Base-by-base conservation (phyloP, 116 monocot genomes). In the Trichopus zeylanicus region DNA sequence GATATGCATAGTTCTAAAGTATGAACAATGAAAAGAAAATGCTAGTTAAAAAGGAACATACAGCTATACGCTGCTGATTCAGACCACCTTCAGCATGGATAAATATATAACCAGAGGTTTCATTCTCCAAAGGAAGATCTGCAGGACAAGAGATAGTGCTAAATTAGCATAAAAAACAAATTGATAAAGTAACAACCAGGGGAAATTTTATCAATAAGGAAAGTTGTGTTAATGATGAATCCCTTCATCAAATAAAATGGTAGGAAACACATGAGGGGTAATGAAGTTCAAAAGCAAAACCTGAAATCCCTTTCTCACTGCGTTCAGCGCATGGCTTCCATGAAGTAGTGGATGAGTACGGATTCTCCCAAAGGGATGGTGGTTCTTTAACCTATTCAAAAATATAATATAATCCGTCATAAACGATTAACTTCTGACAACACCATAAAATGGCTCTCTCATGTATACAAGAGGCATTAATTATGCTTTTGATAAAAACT, bases 41-140 rank as follows among this genome's bases (percentile, higher is more conserved):
- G n/a, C n/a, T n/a, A n/a, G n/a, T n/a, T n/a, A n/a, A n/a, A n/a
- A n/a, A n/a, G n/a, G n/a, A n/a, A 70, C 85, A 68, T 91, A 97
- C 97, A 73, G 97, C 81, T 75, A 97, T 91, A 12, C 97, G 70
- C 65, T 97, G 97, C 53, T 97, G 97, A 61, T 97, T 97, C 27
- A 97, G 46, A 61, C 97, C 97, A 71, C 97, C 97, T 68, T 97
- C 97, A n/a, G 97, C 97, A 53, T 91, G 91, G 66, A 97, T 82
- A 51, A 97, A 87, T 67, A 97, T 82, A 61, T 97, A 97, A 16
- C 97, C 97, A 68, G 67, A 76, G 48, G 91, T 91, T 79, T 87
- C 87, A 80, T 97, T 97, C 62, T 81, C 87, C 30, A 75, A 51
- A 29, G 84, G 88, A 53, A 87, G 61, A 78, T 75, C 97, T 91